A percentile compares a stretch with the other conserved stretches of the same genome.
phyloP scores from a whole-genome alignment of 2,329 filamentous ascomycete genomes.

The Aspergillus quadricinctus region DNA sequence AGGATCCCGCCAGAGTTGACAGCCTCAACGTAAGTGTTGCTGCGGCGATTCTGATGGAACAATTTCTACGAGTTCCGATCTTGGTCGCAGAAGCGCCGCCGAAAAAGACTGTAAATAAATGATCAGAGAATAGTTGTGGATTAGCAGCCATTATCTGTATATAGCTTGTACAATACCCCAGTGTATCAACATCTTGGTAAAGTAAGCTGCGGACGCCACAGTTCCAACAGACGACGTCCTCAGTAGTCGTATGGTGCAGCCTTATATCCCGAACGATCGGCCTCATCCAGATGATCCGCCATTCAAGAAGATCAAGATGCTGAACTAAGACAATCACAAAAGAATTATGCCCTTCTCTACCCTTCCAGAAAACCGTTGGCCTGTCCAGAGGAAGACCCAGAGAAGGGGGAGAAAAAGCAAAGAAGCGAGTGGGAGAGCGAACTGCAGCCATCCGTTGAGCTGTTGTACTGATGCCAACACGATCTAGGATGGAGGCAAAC shows the following conservation, averaged over 20 bases:
- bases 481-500: constrained; percentile 3
- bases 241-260: background rate
- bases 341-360: background rate
- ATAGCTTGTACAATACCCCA: background rate
- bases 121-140: background rate
- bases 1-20: constrained; percentile 60
- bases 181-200: background rate
- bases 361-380: background rate
- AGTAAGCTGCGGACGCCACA: background rate
- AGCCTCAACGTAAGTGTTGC: constrained; percentile 94
- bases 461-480: constrained; percentile 20
- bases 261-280: background rate
- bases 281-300: background rate
- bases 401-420: constrained; percentile 4
- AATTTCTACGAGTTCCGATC: constrained; percentile 35
- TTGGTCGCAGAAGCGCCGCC: constrained; percentile 16
- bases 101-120: constrained; percentile 12
- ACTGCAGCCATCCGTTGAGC: constrained; percentile 22
- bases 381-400: background rate
- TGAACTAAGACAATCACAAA: background rate
- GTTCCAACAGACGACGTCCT: background rate
- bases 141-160: background rate
- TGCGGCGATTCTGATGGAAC: constrained; percentile 61
- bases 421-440: constrained; percentile 7
- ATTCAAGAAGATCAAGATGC: background rate